Evolutionary conservation across 2,329 filamentous ascomycete species (phyloP).

Genomic region (Dryadomyces sulphureus): DNA sequence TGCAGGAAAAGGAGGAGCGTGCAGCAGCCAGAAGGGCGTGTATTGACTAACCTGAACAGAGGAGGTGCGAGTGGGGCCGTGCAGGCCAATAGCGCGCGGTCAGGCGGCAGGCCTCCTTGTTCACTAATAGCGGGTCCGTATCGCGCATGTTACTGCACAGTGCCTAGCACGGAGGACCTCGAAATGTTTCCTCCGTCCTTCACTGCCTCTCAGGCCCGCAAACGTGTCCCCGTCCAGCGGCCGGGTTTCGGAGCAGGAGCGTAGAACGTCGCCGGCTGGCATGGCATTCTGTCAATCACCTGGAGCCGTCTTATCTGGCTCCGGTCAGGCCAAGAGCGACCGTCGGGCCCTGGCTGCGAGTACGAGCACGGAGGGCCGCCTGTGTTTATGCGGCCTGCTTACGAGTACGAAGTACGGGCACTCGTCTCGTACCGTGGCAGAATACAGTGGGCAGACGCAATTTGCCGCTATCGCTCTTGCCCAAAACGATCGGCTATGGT

Average conservation of each 20-base stretch:
- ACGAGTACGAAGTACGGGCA: not conserved
- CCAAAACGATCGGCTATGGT: not conserved
- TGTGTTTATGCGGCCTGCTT: too few relatives aligned
- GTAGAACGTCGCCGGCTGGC: too few relatives aligned
- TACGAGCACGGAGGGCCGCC: not conserved
- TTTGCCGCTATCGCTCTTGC: too few relatives aligned
- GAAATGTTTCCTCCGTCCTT: not conserved
- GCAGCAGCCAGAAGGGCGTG: not conserved
- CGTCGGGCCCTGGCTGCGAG: not conserved
- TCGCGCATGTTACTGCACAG: not conserved
- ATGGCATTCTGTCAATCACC: too few relatives aligned
- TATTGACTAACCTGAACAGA: too few relatives aligned
- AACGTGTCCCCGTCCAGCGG: not conserved
- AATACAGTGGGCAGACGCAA: too few relatives aligned
- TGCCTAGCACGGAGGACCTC: not conserved
- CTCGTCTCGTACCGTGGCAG: too few relatives aligned
- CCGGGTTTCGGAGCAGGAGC: too few relatives aligned
- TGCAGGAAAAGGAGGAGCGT: conserved; percentile 10
- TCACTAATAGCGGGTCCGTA: not conserved
- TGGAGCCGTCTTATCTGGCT: not conserved
- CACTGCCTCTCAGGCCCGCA: not conserved
- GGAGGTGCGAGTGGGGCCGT: conserved; percentile 3
- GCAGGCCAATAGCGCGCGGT: conserved; percentile 5
- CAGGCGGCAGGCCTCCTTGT: not conserved
- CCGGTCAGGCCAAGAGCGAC: not conserved